Percentiles rank a stretch among this genome's conserved stretches.
Conservation (phyloP, 768 basidiomycete species). For the Tulasnella sp. region DNA sequence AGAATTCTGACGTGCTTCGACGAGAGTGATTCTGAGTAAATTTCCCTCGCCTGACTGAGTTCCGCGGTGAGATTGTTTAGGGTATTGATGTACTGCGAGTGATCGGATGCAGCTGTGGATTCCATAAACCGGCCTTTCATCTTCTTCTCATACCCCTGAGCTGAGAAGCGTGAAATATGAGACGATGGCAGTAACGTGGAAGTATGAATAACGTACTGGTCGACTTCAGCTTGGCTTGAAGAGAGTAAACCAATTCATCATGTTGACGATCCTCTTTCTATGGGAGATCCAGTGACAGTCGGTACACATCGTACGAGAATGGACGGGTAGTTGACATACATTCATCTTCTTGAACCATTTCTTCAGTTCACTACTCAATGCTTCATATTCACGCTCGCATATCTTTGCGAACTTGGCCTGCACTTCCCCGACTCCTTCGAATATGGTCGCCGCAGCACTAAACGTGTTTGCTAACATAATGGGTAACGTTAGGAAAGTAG, state of each 20-base stretch:
- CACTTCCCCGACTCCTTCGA: constrained; percentile 66
- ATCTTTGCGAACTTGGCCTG: constrained; percentile 71
- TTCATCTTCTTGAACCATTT: constrained; percentile 84
- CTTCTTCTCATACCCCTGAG: constrained; percentile 73
- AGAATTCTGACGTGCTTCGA: constrained; percentile 58
- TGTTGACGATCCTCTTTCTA: constrained; percentile 80
- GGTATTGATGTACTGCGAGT: constrained; percentile 69
- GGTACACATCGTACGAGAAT: not conserved
- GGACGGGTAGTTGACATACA: constrained; percentile 43
- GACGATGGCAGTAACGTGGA: not conserved
- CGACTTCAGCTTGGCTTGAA: constrained; percentile 72
- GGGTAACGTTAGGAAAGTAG: not conserved
- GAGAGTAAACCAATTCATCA: constrained; percentile 61
- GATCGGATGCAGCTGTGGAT: constrained; percentile 55
- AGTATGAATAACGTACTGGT: constrained; percentile 46
- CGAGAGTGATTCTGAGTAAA: constrained; percentile 57
- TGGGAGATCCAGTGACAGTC: not conserved
- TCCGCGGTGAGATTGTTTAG: constrained; percentile 70
- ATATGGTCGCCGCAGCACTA: constrained; percentile 57
- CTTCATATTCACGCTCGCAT: constrained; percentile 67
- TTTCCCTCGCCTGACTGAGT: constrained; percentile 67
- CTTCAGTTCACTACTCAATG: constrained; percentile 62
- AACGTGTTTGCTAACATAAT: constrained; percentile 57
- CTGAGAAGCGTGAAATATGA: constrained; percentile 38
- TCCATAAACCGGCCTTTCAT: constrained; percentile 67